Conservation (phyloP, 2,329 filamentous ascomycete species). For the Mycogone perniciosa region DNA sequence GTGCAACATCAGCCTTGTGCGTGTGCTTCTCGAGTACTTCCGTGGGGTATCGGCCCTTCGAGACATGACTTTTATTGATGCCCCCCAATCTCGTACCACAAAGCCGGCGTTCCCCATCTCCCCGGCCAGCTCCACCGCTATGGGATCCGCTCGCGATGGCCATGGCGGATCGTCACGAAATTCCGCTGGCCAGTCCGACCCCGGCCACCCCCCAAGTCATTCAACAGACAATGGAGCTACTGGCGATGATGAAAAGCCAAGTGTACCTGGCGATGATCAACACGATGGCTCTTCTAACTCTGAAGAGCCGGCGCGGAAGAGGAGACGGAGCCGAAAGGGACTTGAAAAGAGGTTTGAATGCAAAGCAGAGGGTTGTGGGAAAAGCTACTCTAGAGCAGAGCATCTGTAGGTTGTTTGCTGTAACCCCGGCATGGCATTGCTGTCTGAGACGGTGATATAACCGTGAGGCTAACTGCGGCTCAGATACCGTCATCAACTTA, state of each 20-base stretch:
- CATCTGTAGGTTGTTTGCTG: slow-evolving; percentile 62
- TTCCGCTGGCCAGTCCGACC: neutral
- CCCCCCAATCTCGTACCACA: neutral
- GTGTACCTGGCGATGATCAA: slow-evolving; percentile 1
- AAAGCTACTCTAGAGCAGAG: slow-evolving; percentile 93
- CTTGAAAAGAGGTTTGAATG: slow-evolving; percentile 81
- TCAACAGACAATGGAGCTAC: slow-evolving; percentile 1
- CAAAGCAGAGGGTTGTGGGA: slow-evolving; percentile 79
- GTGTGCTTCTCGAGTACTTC: neutral
- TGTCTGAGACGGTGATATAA: neutral
- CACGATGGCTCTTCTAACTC: slow-evolving; percentile 12
- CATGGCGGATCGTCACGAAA: slow-evolving; percentile 5
- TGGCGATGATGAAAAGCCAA: slow-evolving; percentile 1
- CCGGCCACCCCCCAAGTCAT: neutral
- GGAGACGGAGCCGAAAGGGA: slow-evolving; percentile 67
- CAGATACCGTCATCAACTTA: slow-evolving; percentile 84
- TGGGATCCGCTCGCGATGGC: slow-evolving; percentile 9
- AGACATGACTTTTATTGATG: slow-evolving; percentile 10
- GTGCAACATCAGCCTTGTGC: no score
- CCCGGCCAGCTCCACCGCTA: slow-evolving; percentile 10
- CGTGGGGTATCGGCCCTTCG: neutral
- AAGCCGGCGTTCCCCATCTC: slow-evolving; percentile 10
- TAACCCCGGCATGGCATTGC: neutral
- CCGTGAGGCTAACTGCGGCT: slow-evolving; percentile 6
- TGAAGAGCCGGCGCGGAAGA: slow-evolving; percentile 35